Conservation (phyloP, 768 basidiomycete species). For the Terana coerulea region DNA sequence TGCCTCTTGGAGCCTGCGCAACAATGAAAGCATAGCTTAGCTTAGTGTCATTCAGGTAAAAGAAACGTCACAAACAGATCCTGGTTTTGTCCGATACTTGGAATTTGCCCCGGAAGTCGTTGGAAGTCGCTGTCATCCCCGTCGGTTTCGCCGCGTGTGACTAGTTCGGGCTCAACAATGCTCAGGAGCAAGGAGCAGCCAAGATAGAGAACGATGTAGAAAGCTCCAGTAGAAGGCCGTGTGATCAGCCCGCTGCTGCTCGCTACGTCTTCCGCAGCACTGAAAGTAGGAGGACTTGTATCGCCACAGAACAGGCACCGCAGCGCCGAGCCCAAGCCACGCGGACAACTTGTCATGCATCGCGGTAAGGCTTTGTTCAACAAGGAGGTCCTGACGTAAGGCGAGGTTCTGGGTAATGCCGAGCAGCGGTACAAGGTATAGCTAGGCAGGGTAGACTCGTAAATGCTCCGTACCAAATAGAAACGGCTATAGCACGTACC, state of each 20-base stretch:
- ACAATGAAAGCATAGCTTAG: too few relatives aligned
- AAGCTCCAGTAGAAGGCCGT: not conserved
- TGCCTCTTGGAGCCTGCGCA: not conserved
- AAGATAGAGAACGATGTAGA: not conserved
- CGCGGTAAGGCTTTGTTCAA: conserved; percentile 7
- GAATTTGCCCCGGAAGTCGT: not conserved
- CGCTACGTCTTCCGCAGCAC: not conserved
- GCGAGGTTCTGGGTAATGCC: conserved; percentile 9
- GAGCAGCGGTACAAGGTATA: conserved; percentile 8
- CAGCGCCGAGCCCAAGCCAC: conserved; percentile 11
- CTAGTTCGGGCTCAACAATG: not conserved
- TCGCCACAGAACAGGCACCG: not conserved
- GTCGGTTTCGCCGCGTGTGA: not conserved
- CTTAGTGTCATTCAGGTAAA: too few relatives aligned
- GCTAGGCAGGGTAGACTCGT: not conserved
- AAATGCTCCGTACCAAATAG: not conserved
- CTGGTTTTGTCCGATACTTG: too few relatives aligned
- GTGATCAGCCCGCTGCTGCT: not conserved
- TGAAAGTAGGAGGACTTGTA: not conserved
- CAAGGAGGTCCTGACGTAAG: not conserved
- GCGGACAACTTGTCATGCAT: conserved; percentile 13
- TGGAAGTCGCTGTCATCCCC: not conserved
- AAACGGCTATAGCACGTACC: not conserved
- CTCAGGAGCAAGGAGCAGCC: not conserved
- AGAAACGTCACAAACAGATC: too few relatives aligned